phyloP scores from a whole-genome alignment of 2,329 filamentous ascomycete genomes.

The Alternaria incomplexa region DNA sequence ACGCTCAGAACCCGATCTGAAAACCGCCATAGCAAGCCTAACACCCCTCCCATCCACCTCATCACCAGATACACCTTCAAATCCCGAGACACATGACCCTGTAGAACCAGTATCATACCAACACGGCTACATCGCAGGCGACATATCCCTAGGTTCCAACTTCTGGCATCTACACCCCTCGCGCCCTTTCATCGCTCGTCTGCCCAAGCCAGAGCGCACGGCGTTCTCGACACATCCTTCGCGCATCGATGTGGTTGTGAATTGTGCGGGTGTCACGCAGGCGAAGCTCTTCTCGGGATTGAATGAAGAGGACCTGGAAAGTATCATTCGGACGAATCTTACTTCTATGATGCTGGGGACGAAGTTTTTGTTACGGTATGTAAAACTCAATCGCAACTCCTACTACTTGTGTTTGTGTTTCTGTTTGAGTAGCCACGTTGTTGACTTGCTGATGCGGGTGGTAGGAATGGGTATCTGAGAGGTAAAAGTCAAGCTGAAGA shows the following conservation, averaged over 20 bases:
- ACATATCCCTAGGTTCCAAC: conserved; percentile 22
- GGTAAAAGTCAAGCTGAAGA: conserved; percentile 30
- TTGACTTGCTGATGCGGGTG: not conserved
- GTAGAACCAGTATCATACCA: not conserved
- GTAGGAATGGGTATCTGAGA: conserved; percentile 19
- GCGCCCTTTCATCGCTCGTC: not conserved
- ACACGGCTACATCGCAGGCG: conserved; percentile 36
- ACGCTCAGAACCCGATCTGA: conserved; percentile 31
- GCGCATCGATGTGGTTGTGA: conserved; percentile 66
- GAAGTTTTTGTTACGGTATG: conserved; percentile 55
- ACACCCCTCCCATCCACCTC: conserved; percentile 11
- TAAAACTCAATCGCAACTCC: too few relatives aligned
- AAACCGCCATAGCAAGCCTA: conserved; percentile 30
- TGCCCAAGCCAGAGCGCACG: conserved; percentile 5
- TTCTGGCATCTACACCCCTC: conserved; percentile 31
- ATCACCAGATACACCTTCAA: not conserved
- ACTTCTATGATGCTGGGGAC: conserved; percentile 68
- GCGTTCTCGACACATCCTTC: not conserved
- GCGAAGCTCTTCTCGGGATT: conserved; percentile 67
- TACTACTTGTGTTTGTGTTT: too few relatives aligned
- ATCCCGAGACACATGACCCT: not conserved
- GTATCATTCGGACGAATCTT: conserved; percentile 74
- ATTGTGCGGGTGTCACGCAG: conserved; percentile 78
- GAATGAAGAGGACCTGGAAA: conserved; percentile 57
- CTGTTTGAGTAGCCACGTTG: too few relatives aligned